Base-by-base conservation (phyloP, 2,329 filamentous ascomycete genomes). In the Colletotrichum camelliae region DNA sequence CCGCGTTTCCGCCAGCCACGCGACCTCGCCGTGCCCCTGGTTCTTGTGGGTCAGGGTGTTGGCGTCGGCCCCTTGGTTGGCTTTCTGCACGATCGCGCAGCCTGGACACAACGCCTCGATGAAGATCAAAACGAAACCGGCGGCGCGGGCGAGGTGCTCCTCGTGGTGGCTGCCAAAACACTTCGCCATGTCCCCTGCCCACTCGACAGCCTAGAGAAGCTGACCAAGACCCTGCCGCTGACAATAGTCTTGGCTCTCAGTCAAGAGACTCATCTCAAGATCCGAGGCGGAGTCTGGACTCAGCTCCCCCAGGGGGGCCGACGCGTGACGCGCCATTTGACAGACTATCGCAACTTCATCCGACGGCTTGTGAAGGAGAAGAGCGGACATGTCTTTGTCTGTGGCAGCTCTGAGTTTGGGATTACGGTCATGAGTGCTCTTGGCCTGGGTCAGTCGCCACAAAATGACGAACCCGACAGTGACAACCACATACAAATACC, bases 391-490 rank as follows among this genome's bases (percentile, higher is more conserved):
- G 57, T 75, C 21, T 75, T 68, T 10, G 70, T 75, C 70, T 75
- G 73, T 16, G 73, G 73, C 35, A 73, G 55, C 57, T 68, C 57
- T 27, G 70, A 75, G 12, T 75, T 75, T 67, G 73, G 73, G 12
- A 57, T 43, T 18, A 52, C 73, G 5, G 73, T 73, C 15, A 73
- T 64, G n/a, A 65, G 10, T 29, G 52, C n/a, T 21, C 70, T 75
- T 64, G 70, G 27, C 21, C 43, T 73, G 27, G 57, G 35, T 6
- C 61, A 62, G 21, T 55, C 31, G 37, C 68, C 39, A 31, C 52
- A 74, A 24, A 27, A 39, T 21, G 21, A 39, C 35, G 29, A 37
- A 21, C 16, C 5, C 12, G 35, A n/a, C 62, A 9, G 65, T 5
- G 12, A 18, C 43, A 64, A 35, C 64, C 57, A 24, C 29, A 48